Percentiles rank a stretch among this genome's conserved stretches.
Evolutionary conservation across 441 rosid genomes (phyloP).

Genomic region (Euphorbia schlechtendalii): DNA sequence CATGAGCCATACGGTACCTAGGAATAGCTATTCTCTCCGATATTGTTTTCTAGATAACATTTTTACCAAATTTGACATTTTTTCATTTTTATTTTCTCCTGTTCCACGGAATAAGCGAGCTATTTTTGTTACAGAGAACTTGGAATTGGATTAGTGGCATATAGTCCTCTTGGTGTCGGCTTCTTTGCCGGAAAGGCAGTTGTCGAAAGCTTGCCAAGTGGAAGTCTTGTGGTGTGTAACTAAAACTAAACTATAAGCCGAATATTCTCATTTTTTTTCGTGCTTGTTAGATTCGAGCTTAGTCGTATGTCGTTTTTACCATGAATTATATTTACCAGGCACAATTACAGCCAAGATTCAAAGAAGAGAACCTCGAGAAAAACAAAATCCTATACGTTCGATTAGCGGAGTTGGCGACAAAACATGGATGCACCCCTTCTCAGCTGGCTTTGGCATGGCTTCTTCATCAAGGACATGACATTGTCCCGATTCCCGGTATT

Average conservation of each 20-base stretch:
- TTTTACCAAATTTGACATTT: no score
- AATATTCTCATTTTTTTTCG: no score
- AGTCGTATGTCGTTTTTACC: background rate
- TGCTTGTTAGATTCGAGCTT: no score
- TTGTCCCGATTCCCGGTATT: constrained; percentile 50
- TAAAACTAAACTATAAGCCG: no score
- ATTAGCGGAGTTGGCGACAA: constrained; percentile 31
- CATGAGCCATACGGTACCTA: no score
- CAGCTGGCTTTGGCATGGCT: constrained; percentile 55
- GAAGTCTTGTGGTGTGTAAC: constrained; percentile 28
- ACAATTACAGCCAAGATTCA: constrained; percentile 36
- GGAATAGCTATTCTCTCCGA: no score
- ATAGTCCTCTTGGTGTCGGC: constrained; percentile 46
- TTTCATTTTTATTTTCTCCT: no score
- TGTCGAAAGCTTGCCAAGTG: constrained; percentile 26
- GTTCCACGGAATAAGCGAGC: no score
- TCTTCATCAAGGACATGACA: constrained; percentile 42
- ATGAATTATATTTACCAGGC: background rate
- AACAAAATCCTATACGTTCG: constrained; percentile 34
- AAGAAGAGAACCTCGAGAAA: constrained; percentile 37
- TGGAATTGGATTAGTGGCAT: constrained; percentile 38
- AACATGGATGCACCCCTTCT: constrained; percentile 35
- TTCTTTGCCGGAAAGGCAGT: constrained; percentile 49
- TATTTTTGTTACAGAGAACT: constrained; percentile 43
- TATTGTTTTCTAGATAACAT: no score